These are phyloP conservation scores for Phragmites australis DNA, from an alignment of 176 grass and related monocot species.

Conservation along the genomic window DNA sequence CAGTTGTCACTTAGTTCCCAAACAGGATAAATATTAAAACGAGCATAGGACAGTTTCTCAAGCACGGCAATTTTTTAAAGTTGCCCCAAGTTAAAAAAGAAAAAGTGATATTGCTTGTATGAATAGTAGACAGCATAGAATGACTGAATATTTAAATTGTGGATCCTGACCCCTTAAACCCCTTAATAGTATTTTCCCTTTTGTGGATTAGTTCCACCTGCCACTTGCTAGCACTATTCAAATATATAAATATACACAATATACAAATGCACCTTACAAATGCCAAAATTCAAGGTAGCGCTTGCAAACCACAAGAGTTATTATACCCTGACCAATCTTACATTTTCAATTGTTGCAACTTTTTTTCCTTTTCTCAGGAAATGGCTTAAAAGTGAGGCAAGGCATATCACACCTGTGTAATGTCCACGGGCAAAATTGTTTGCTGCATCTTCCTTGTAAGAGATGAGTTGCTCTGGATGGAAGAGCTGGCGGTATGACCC, in stretches of 20 bases:
- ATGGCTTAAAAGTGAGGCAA: neutral
- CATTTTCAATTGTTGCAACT: neutral
- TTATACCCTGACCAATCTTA: neutral
- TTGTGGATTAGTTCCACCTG: neutral
- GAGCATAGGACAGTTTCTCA: neutral
- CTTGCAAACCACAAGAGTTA: neutral
- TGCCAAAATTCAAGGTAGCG: neutral
- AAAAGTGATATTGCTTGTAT: neutral
- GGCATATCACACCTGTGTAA: slow-evolving; percentile 57
- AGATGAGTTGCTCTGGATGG: slow-evolving; percentile 87
- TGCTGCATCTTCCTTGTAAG: slow-evolving; percentile 75
- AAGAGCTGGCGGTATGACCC: slow-evolving; percentile 70
- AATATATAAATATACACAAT: slow-evolving; percentile 1
- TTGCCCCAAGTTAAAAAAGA: neutral
- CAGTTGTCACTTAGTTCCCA: neutral
- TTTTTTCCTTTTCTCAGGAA: neutral
- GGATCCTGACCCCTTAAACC: neutral
- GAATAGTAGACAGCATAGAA: neutral
- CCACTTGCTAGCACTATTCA: slow-evolving; percentile 13
- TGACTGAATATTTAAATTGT: slow-evolving; percentile 6
- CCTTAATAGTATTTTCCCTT: neutral
- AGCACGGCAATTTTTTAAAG: neutral
- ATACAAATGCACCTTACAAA: neutral
- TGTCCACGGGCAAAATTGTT: slow-evolving; percentile 87
- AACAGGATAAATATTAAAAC: neutral